Evolutionary conservation across 1,284 basidiomycete species (phyloP).

Genomic region (Ustilago lituana): DNA sequence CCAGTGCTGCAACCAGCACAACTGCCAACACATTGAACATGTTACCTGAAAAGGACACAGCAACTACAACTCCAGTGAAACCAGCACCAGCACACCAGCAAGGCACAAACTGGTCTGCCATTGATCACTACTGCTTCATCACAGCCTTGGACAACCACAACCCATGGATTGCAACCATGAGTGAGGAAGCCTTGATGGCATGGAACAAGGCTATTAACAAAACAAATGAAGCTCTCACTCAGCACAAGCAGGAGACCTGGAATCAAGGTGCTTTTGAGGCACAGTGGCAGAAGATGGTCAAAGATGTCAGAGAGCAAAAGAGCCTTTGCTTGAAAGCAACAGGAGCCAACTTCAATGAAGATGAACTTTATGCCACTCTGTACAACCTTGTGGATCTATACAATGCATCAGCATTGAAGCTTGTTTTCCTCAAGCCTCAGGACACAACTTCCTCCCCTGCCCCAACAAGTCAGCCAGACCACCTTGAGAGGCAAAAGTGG

Average conservation of each 20-base stretch:
- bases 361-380: background rate
- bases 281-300: conserved; percentile 4
- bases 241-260: background rate
- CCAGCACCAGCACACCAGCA: background rate
- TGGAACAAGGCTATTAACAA: background rate
- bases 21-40: too few relatives aligned
- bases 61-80: background rate
- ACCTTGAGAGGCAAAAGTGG: background rate
- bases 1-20: too few relatives aligned
- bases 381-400: conserved; percentile 5
- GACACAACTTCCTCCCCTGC: too few relatives aligned
- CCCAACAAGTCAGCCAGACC: background rate
- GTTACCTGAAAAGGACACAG: too few relatives aligned
- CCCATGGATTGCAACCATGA: background rate
- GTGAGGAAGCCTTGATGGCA: background rate
- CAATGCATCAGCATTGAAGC: background rate
- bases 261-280: conserved; percentile 4
- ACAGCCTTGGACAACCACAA: conserved; percentile 3
- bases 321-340: background rate
- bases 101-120: conserved; percentile 2
- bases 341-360: conserved; percentile 3
- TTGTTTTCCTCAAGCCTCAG: conserved; percentile 7
- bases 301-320: conserved; percentile 1
- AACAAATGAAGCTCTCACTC: background rate
- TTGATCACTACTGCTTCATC: conserved; percentile 1